A percentile compares a stretch with the other conserved stretches of the same genome.
Conservation (phyloP, 805 yeast genomes). For the Torulaspora delbrueckii region DNA sequence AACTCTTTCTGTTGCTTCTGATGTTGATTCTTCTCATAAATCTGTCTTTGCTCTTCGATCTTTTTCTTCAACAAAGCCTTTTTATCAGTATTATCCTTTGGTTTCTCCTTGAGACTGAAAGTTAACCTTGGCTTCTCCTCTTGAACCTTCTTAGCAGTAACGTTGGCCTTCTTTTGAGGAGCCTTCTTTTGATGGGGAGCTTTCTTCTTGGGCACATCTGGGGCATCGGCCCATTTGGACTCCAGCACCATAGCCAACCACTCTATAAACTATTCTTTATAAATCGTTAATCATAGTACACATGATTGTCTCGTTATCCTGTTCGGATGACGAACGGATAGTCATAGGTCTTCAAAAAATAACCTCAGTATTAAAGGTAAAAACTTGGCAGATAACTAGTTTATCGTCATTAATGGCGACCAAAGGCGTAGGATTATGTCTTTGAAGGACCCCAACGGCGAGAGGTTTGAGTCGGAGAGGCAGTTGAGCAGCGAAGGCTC, state of each 20-base stretch:
- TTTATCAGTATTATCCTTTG: conserved; percentile 8
- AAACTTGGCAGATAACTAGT: not conserved
- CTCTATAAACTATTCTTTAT: not conserved
- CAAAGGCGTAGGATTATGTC: not conserved
- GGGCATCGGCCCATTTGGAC: conserved; percentile 31
- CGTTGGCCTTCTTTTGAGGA: not conserved
- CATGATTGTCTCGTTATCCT: not conserved
- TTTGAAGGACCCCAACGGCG: not conserved
- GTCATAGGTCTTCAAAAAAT: not conserved
- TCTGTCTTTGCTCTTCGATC: conserved; percentile 31
- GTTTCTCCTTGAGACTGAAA: conserved; percentile 7
- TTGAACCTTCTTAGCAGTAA: conserved; percentile 3
- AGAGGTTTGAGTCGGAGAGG: not conserved
- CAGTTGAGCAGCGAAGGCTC: not conserved
- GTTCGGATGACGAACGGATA: not conserved
- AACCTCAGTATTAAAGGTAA: not conserved
- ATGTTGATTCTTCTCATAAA: conserved; percentile 22
- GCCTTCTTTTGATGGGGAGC: not conserved
- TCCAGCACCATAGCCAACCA: conserved; percentile 23
- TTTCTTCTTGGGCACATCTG: conserved; percentile 12
- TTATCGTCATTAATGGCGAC: not conserved
- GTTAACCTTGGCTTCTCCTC: conserved; percentile 6
- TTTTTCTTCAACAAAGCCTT: conserved; percentile 25
- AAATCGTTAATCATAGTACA: not conserved
- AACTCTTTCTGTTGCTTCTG: conserved; percentile 28